Base-by-base conservation (phyloP, 495 filamentous ascomycete genomes). In the Tuber calosporum region DNA sequence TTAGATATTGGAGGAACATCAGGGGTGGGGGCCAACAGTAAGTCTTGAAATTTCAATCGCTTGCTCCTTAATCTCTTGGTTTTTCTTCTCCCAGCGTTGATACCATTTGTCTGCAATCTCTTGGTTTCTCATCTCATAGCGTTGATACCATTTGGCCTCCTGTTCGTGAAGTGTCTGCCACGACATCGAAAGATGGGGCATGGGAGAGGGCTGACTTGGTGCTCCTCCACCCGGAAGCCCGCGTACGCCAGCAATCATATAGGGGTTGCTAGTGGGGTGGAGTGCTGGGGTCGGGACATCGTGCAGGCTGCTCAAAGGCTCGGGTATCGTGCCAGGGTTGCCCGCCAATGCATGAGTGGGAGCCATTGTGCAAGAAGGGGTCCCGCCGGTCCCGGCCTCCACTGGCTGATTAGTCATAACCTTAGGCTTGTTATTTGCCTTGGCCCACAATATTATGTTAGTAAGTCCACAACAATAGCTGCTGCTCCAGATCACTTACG, bases 301-400 rank as follows among this genome's bases (percentile, higher is more conserved):
- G 2, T 48, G 20, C n/a, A 9, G 5, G 45, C 45, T 3, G 2
- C 45, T 48, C 45, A 7, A 22, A n/a, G n/a, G 22, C 45, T 48
- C 45, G n/a, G 45, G 20, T 48, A 48, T n/a, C 20, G 45, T 48
- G 8, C 45, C 45, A 48, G 20, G 22, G 45, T 48, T n/a, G 6
- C 22, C 45, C 4, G 7, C 22, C 45, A n/a, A 22, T 48, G 20
- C 20, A n/a, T n/a, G 22, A 48, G 45, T 48, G 5, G 45, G 8
- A 48, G 19, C 20, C 45, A 48, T 48, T 48, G 45, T n/a, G 45
- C 4, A n/a, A 48, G 45, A 48, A 48, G 45, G 20, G 9, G 40
- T 4, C 40, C 9, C 40, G 6, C 4, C 8, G 40, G 40, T 41
- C 9, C 11, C 90, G 74, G 91, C n/a, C n/a, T n/a, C n/a, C n/a